A percentile compares a stretch with the other conserved stretches of the same genome.
phyloP scores from a whole-genome alignment of 306 rosid species.

The Quercus glauca region DNA sequence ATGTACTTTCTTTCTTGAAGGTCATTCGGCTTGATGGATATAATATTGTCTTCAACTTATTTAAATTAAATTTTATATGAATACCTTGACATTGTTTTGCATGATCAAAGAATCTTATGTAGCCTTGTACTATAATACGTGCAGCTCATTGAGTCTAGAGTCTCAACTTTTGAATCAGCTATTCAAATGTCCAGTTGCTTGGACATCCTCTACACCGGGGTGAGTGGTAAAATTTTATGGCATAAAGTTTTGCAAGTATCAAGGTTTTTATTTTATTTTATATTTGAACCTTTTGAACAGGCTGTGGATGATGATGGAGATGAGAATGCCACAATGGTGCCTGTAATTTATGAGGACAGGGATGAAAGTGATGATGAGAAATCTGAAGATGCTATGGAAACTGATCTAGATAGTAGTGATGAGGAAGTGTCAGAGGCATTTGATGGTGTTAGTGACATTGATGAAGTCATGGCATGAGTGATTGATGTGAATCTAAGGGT shows the following conservation, averaged over 20 bases:
- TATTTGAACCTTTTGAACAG: slow-evolving; percentile 25
- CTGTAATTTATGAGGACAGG: slow-evolving; percentile 54
- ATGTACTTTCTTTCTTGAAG: background rate
- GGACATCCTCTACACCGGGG: slow-evolving; percentile 59
- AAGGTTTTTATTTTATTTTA: background rate
- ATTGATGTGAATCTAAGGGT: slow-evolving; percentile 12
- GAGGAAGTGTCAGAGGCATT: slow-evolving; percentile 33
- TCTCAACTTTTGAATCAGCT: slow-evolving; percentile 66
- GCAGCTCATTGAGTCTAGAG: slow-evolving; percentile 80
- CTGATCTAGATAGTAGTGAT: slow-evolving; percentile 41
- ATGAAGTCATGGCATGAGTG: slow-evolving; percentile 43
- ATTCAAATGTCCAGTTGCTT: slow-evolving; percentile 61
- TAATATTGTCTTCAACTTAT: background rate
- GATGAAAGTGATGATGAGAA: slow-evolving; percentile 59
- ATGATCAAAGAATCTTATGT: background rate
- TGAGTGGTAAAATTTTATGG: slow-evolving; percentile 24
- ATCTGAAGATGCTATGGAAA: slow-evolving; percentile 67
- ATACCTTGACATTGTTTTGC: background rate
- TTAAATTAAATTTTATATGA: background rate
- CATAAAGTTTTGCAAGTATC: background rate
- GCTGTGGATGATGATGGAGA: slow-evolving; percentile 49
- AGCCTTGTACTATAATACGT: slow-evolving; percentile 1
- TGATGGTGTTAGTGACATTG: slow-evolving; percentile 43
- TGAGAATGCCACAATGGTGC: slow-evolving; percentile 36
- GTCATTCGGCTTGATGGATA: background rate